These are phyloP conservation scores for Penicillium steckii DNA, from an alignment of 495 filamentous ascomycete species.

Conservation along the genomic window DNA sequence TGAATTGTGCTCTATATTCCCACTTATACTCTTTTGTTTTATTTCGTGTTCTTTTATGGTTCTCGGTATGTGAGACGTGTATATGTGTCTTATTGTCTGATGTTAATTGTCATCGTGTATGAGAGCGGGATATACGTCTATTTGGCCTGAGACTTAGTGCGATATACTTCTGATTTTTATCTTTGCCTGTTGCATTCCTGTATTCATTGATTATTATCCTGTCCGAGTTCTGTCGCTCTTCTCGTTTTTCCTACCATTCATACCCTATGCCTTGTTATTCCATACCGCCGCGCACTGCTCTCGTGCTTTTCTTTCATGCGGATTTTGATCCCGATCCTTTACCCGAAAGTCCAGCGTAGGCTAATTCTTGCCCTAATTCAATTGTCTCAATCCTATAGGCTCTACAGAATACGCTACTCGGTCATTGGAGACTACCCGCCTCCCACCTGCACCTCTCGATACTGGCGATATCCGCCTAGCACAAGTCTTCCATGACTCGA, in stretches of 20 bases:
- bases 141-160: conserved; percentile 13
- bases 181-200: conserved; percentile 30
- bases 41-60: neutral
- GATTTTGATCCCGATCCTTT: conserved; percentile 15
- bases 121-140: conserved; percentile 13
- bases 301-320: conserved; percentile 18
- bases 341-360: conserved; percentile 39
- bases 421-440: conserved; percentile 21
- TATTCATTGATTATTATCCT: conserved; percentile 27
- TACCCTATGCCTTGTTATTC: conserved; percentile 28
- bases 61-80: conserved; percentile 12
- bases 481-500: conserved; percentile 77
- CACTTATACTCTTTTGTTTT: neutral
- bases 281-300: conserved; percentile 22
- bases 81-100: conserved; percentile 13
- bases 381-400: conserved; percentile 33
- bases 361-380: conserved; percentile 33
- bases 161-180: conserved; percentile 21
- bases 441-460: conserved; percentile 20
- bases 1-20: neutral
- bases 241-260: conserved; percentile 17
- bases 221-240: neutral
- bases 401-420: conserved; percentile 34
- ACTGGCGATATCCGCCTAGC: conserved; percentile 65
- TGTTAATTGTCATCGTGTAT: conserved; percentile 12